Conservation (phyloP, 768 basidiomycete genomes). For the Sporobolomyces phaffii region DNA sequence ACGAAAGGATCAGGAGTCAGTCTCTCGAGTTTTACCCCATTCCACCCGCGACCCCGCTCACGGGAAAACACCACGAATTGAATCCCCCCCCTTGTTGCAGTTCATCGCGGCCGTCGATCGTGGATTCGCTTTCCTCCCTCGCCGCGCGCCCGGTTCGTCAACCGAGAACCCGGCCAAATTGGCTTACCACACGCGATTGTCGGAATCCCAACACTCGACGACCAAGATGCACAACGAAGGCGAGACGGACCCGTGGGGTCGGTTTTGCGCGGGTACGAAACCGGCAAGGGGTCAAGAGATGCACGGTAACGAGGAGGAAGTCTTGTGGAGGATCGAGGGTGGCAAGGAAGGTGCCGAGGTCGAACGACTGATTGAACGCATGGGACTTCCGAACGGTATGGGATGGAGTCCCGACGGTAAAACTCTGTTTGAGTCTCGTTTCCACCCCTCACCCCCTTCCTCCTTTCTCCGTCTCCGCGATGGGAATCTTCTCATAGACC, state of each 20-base stretch:
- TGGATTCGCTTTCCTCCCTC: conserved; percentile 13
- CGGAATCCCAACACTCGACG: neutral
- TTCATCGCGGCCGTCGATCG: conserved; percentile 11
- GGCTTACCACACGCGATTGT: conserved; percentile 7
- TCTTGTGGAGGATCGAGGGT: neutral
- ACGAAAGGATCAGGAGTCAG: neutral
- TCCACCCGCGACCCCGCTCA: too few species aligned
- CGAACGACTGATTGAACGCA: neutral
- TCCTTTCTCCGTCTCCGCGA: neutral
- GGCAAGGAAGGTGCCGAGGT: neutral
- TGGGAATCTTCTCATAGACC: neutral
- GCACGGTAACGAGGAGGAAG: conserved; percentile 1
- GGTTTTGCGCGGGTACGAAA: conserved; percentile 17
- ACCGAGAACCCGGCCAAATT: neutral
- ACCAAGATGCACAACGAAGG: conserved; percentile 18
- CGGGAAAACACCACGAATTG: neutral
- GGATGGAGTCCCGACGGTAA: conserved; percentile 7
- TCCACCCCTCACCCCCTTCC: neutral
- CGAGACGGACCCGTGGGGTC: conserved; percentile 1
- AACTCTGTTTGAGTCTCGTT: conserved; percentile 13
- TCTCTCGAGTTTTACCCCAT: neutral
- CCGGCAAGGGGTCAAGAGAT: conserved; percentile 1
- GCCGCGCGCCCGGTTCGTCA: neutral
- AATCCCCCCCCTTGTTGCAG: neutral
- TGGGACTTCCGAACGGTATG: conserved; percentile 18